These are phyloP conservation scores for Paraconiothyrium brasiliense DNA, from an alignment of 2,329 filamentous ascomycete genomes.

Conservation along the genomic window DNA sequence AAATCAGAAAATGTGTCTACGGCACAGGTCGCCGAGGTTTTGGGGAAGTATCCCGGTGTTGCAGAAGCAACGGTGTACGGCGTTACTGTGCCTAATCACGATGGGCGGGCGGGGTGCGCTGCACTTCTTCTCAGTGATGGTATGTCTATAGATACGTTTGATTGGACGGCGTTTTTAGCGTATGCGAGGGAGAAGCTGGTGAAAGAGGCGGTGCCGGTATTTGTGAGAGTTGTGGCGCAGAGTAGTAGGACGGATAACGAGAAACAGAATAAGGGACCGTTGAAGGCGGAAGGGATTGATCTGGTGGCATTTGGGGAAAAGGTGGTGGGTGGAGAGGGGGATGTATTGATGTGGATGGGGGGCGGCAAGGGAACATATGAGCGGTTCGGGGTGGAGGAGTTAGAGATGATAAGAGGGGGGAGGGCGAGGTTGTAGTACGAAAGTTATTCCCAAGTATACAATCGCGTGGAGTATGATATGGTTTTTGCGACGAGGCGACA, in stretches of 20 bases:
- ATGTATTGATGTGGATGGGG: slow-evolving; percentile 41
- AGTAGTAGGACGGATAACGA: slow-evolving; percentile 74
- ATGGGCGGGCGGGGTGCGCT: slow-evolving; percentile 63
- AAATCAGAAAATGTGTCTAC: slow-evolving; percentile 59
- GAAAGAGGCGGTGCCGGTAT: slow-evolving; percentile 77
- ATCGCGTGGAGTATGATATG: too few species aligned
- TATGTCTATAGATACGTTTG: slow-evolving; percentile 32
- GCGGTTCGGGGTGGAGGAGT: slow-evolving; percentile 29
- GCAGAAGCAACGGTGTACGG: slow-evolving; percentile 59
- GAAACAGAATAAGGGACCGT: slow-evolving; percentile 78
- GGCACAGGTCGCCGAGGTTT: slow-evolving; percentile 55
- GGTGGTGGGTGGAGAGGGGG: slow-evolving; percentile 31
- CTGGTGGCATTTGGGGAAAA: slow-evolving; percentile 51
- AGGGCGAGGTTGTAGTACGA: neutral
- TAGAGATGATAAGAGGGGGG: slow-evolving; percentile 31
- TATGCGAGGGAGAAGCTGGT: slow-evolving; percentile 59
- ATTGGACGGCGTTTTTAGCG: slow-evolving; percentile 36
- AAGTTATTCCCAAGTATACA: neutral
- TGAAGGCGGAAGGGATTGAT: slow-evolving; percentile 73
- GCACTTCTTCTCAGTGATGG: slow-evolving; percentile 64
- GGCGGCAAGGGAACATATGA: slow-evolving; percentile 37
- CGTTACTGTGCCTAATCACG: slow-evolving; percentile 54
- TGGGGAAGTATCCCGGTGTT: slow-evolving; percentile 53
- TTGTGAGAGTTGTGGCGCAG: slow-evolving; percentile 68
- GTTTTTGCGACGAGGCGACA: too few species aligned